Percentiles rank a stretch among this genome's conserved stretches.
phyloP scores from a whole-genome alignment of 306 rosid genomes.

The Adenanthera pavonina region DNA sequence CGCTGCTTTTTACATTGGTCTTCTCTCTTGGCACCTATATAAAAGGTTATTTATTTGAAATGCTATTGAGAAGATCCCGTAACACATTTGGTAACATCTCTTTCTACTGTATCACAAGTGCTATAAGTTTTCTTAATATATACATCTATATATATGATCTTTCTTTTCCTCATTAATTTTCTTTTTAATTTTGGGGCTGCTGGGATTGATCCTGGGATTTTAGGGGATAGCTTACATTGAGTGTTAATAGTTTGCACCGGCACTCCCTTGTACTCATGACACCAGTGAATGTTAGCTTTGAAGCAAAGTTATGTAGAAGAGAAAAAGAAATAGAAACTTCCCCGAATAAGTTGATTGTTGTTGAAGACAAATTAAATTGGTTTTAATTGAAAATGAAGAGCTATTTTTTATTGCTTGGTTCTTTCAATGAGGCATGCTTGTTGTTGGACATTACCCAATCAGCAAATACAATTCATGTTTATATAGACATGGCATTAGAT shows the following conservation, averaged over 20 bases:
- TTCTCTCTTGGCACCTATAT: conserved; percentile 6
- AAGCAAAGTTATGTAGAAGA: conserved; percentile 21
- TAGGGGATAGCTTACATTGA: conserved; percentile 30
- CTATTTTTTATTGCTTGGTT: conserved; percentile 1
- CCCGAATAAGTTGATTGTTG: conserved; percentile 20
- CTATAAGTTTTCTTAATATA: background rate
- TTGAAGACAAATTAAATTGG: conserved; percentile 9
- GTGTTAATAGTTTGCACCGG: conserved; percentile 2
- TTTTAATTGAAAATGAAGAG: conserved; percentile 1
- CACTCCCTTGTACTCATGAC: background rate
- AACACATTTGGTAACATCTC: background rate
- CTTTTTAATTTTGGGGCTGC: background rate
- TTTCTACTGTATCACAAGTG: background rate
- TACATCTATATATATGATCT: conserved; percentile 9
- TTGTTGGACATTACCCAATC: background rate
- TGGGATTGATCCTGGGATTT: conserved; percentile 20
- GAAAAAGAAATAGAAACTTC: background rate
- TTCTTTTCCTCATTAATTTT: background rate
- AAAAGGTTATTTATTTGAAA: conserved; percentile 12
- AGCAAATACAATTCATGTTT: too few species aligned
- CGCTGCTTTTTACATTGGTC: conserved; percentile 10
- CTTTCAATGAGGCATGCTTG: background rate
- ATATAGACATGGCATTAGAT: too few species aligned
- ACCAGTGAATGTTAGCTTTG: conserved; percentile 33
- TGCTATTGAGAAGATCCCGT: conserved; percentile 4